phyloP scores from a whole-genome alignment of 805 yeast species.

The Spathaspora arborariae region DNA sequence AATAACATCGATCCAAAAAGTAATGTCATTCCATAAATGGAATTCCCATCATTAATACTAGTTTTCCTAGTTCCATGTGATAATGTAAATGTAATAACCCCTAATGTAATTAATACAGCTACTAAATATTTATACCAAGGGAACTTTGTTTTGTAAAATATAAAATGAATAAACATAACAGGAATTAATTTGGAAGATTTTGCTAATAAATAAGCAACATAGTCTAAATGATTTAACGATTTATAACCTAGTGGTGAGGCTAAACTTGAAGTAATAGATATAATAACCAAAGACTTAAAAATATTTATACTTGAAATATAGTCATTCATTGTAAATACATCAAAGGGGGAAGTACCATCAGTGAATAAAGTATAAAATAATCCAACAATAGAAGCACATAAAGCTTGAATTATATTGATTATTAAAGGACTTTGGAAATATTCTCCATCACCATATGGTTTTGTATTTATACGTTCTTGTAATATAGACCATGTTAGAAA shows the following conservation, averaged over 20 bases:
- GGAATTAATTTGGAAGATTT: constrained; percentile 94
- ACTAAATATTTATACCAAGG: constrained; percentile 75
- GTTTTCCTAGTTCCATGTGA: constrained; percentile 30
- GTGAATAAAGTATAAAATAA: constrained; percentile 45
- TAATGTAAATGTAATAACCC: constrained; percentile 77
- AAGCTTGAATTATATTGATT: constrained; percentile 71
- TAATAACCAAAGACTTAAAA: constrained; percentile 41
- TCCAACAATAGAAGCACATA: constrained; percentile 71
- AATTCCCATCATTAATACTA: constrained; percentile 38
- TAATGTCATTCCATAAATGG: constrained; percentile 55
- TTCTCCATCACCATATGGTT: constrained; percentile 56
- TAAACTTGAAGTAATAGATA: constrained; percentile 72
- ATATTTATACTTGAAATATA: constrained; percentile 12
- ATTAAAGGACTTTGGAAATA: constrained; percentile 74
- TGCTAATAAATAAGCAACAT: constrained; percentile 77
- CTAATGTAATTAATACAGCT: constrained; percentile 73
- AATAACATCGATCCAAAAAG: constrained; percentile 63
- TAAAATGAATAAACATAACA: constrained; percentile 79
- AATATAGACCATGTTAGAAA: constrained; percentile 89
- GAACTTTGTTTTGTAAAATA: constrained; percentile 65
- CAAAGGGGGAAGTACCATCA: constrained; percentile 23
- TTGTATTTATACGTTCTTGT: constrained; percentile 82
- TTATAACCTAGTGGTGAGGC: constrained; percentile 82
- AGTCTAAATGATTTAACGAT: constrained; percentile 79
- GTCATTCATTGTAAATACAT: constrained; percentile 30